A percentile compares a stretch with the other conserved stretches of the same genome.
Evolutionary conservation across 768 basidiomycete genomes (phyloP).

Genomic region (Trametes cinnabarina): DNA sequence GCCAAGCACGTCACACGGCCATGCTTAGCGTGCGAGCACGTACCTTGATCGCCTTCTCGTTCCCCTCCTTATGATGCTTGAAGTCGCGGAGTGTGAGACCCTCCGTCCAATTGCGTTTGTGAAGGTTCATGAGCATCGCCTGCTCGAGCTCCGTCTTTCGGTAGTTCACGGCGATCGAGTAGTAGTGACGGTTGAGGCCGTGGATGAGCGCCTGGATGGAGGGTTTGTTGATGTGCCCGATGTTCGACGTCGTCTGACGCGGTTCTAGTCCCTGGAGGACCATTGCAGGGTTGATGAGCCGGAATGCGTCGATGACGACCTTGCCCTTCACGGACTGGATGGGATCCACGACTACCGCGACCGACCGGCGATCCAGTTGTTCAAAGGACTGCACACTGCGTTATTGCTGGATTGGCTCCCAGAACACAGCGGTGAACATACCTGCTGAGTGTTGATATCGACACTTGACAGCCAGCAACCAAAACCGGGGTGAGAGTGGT

Average conservation of each 20-base stretch:
- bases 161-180: slow-evolving; percentile 96
- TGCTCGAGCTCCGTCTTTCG: slow-evolving; percentile 98
- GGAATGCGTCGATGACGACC: slow-evolving; percentile 98
- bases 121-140: slow-evolving; percentile 97
- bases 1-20: slow-evolving; percentile 17
- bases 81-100: slow-evolving; percentile 92
- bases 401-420: neutral
- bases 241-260: slow-evolving; percentile 95
- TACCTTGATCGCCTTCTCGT: slow-evolving; percentile 95
- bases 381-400: slow-evolving; percentile 78
- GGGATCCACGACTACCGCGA: slow-evolving; percentile 96
- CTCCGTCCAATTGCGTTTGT: slow-evolving; percentile 99
- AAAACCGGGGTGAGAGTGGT: slow-evolving; percentile 99
- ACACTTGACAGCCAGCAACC: slow-evolving; percentile 99
- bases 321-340: slow-evolving; percentile 99
- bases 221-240: slow-evolving; percentile 99
- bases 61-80: slow-evolving; percentile 78
- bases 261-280: slow-evolving; percentile 93
- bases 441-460: slow-evolving; percentile 99
- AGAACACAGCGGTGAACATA: slow-evolving; percentile 25
- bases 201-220: slow-evolving; percentile 98
- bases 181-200: slow-evolving; percentile 96
- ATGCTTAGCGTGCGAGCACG: slow-evolving; percentile 28
- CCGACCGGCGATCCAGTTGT: slow-evolving; percentile 86
- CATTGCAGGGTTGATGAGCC: slow-evolving; percentile 88